Evolutionary conservation across 108 stramenopile genomes (phyloP).

Genomic region (Schizochytrium sp.): DNA sequence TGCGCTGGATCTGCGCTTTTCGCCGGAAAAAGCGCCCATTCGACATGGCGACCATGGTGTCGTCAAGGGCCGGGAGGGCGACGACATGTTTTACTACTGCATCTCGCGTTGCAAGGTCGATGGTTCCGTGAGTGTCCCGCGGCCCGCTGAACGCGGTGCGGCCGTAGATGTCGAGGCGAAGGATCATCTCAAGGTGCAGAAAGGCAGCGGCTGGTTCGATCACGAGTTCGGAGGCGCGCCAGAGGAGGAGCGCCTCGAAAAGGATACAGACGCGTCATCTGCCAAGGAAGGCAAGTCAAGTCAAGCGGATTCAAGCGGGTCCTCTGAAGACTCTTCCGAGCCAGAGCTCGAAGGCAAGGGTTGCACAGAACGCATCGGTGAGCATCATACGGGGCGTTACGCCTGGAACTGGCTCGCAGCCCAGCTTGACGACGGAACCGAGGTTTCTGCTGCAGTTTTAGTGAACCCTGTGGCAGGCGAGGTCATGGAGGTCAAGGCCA

Average conservation of each 20-base stretch:
- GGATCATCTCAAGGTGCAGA: background rate
- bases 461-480: background rate
- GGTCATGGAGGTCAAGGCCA: slow-evolving; percentile 16
- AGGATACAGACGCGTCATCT: background rate
- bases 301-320: background rate
- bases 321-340: background rate
- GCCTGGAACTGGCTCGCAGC: slow-evolving; percentile 27
- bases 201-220: slow-evolving; percentile 24
- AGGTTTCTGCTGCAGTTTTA: background rate
- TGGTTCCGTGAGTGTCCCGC: background rate
- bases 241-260: background rate
- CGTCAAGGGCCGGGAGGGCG: slow-evolving; percentile 23
- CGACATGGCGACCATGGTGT: slow-evolving; percentile 25
- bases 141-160: background rate
- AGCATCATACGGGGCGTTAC: background rate
- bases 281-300: background rate
- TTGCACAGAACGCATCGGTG: background rate
- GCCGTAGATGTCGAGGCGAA: background rate
- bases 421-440: slow-evolving; percentile 22
- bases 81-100: slow-evolving; percentile 33
- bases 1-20: background rate
- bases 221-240: slow-evolving; percentile 26
- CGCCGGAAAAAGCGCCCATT: slow-evolving; percentile 3
- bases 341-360: slow-evolving; percentile 2
- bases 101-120: slow-evolving; percentile 19